Evolutionary conservation across 345 rosid genomes (phyloP).

Genomic region (Passiflora organensis): DNA sequence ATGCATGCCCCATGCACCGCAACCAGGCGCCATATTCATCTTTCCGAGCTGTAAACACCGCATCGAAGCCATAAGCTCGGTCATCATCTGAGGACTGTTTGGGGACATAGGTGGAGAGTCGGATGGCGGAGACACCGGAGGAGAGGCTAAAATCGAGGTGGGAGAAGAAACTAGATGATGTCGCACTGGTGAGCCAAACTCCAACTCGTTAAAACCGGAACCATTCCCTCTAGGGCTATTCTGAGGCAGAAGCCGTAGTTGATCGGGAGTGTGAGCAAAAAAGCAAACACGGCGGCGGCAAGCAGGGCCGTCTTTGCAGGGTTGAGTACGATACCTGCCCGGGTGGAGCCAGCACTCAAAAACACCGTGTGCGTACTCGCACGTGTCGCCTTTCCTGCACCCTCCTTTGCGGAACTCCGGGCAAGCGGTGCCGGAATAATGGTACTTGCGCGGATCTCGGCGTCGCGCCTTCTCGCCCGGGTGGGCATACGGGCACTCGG

Average conservation of each 20-base stretch:
- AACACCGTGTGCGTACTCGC: constrained; percentile 67
- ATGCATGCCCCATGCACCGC: constrained; percentile 32
- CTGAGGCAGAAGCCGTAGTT: constrained; percentile 45
- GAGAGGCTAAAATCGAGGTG: constrained; percentile 40
- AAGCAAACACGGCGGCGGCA: constrained; percentile 76
- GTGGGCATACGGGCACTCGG: constrained; percentile 86
- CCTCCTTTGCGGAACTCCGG: constrained; percentile 59
- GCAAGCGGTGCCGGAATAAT: constrained; percentile 63
- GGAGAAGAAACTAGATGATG: constrained; percentile 37
- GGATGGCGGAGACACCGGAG: constrained; percentile 40
- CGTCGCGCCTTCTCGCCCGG: constrained; percentile 90
- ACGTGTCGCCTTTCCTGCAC: constrained; percentile 51
- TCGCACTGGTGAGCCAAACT: constrained; percentile 8
- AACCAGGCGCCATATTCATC: constrained; percentile 17
- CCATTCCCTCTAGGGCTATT: constrained; percentile 9
- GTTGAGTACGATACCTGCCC: constrained; percentile 71
- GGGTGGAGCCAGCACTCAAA: constrained; percentile 96
- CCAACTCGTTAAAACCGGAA: constrained; percentile 6
- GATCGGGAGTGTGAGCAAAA: constrained; percentile 79
- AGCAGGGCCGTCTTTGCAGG: constrained; percentile 69
- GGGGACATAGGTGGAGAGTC: constrained; percentile 63
- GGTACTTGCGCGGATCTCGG: constrained; percentile 67
- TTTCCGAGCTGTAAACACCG: constrained; percentile 36
- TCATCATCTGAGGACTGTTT: constrained; percentile 7
- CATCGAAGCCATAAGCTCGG: constrained; percentile 40